A percentile compares a stretch with the other conserved stretches of the same genome.
Conservation (phyloP, 129 eudicot species). For the Lonicera japonica region DNA sequence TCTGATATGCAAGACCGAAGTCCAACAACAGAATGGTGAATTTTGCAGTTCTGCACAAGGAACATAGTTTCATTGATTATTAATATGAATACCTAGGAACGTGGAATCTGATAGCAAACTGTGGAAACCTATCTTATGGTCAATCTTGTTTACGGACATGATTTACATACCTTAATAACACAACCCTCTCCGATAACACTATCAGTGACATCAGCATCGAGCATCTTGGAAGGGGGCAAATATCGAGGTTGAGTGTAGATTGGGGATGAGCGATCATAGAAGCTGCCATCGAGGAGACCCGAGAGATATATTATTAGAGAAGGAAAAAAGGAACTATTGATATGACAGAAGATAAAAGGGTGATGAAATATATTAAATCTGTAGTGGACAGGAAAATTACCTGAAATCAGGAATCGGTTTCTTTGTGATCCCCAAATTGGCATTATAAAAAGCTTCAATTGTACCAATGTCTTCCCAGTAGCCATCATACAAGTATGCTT, state of each 20-base stretch:
- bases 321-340: neutral
- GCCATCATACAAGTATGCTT: slow-evolving; percentile 90
- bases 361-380: neutral
- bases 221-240: slow-evolving; percentile 97
- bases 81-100: neutral
- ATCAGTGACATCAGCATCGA: slow-evolving; percentile 96
- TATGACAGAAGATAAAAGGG: slow-evolving; percentile 8
- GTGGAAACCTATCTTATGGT: no score
- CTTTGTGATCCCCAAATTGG: slow-evolving; percentile 81
- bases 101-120: neutral
- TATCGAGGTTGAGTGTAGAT: slow-evolving; percentile 97
- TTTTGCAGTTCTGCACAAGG: slow-evolving; percentile 79
- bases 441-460: slow-evolving; percentile 90
- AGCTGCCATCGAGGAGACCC: slow-evolving; percentile 39
- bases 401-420: slow-evolving; percentile 95
- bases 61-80: neutral
- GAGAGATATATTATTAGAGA: slow-evolving; percentile 3
- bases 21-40: slow-evolving; percentile 94
- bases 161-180: slow-evolving; percentile 67
- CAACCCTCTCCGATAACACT: slow-evolving; percentile 97
- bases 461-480: slow-evolving; percentile 99
- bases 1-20: slow-evolving; percentile 93
- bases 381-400: slow-evolving; percentile 22
- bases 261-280: slow-evolving; percentile 92
- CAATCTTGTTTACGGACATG: no score